These are phyloP conservation scores for Papiliotrema laurentii DNA, from an alignment of 1,284 basidiomycete species.

Conservation along the genomic window DNA sequence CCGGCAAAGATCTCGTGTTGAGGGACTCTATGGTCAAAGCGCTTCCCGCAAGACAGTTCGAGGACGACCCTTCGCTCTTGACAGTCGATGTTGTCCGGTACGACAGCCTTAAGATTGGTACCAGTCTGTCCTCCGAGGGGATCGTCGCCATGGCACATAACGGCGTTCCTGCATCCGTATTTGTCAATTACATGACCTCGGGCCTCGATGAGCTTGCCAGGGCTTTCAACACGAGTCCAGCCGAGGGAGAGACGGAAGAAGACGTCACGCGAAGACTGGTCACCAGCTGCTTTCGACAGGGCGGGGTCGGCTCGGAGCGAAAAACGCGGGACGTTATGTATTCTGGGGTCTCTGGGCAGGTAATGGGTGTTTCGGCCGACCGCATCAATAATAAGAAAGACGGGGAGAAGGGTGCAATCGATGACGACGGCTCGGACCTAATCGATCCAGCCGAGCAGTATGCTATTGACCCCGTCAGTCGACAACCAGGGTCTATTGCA, in stretches of 20 bases:
- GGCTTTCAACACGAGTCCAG: slow-evolving; percentile 11
- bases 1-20: slow-evolving; percentile 27
- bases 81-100: slow-evolving; percentile 27
- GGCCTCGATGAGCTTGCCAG: slow-evolving; percentile 18
- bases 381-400: slow-evolving; percentile 7
- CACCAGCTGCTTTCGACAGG: slow-evolving; percentile 14
- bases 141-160: slow-evolving; percentile 27
- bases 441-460: slow-evolving; percentile 7
- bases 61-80: slow-evolving; percentile 22
- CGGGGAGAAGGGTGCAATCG: background rate
- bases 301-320: slow-evolving; percentile 27
- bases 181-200: slow-evolving; percentile 18
- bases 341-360: slow-evolving; percentile 19
- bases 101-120: slow-evolving; percentile 23
- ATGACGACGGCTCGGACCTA: background rate
- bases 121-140: slow-evolving; percentile 25
- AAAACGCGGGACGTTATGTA: slow-evolving; percentile 15
- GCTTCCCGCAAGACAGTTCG: slow-evolving; percentile 6
- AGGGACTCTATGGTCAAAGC: slow-evolving; percentile 40
- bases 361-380: slow-evolving; percentile 18
- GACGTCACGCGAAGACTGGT: slow-evolving; percentile 18
- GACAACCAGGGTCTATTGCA: slow-evolving; percentile 20
- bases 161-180: slow-evolving; percentile 20
- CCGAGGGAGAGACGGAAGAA: slow-evolving; percentile 17
- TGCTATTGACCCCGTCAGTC: slow-evolving; percentile 23